Base-by-base conservation (phyloP, 2,329 filamentous ascomycete genomes). In the Penicillium freii region DNA sequence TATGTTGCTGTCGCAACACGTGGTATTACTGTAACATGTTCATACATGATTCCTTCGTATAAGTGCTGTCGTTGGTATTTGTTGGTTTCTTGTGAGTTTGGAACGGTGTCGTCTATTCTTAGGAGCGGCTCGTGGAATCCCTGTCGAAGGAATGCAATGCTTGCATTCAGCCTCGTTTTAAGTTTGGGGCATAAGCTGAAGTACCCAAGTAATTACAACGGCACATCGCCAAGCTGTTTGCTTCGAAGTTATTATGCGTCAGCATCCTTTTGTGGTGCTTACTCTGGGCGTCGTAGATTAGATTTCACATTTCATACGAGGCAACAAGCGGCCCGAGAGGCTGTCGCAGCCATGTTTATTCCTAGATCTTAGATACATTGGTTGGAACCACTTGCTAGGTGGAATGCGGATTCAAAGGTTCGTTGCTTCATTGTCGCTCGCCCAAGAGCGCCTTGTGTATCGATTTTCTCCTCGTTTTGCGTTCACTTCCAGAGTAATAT, bases 1-100 rank as follows among this genome's bases (percentile, higher is more conserved):
- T 34, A 10, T 48, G 54, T 53, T 44, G 46, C 47, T 51, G 46
- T 19, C 52, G 52, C 52, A 40, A 36, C 44, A 31, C 21, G 29
- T 38, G 29, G 50, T 52, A 56, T 44, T 44, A 43, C 46, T 29
- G 53, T 51, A 49, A 45, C 11, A 33, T 25, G 36, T 44, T 27
- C 21, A 34, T 38, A 44, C 46, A 19, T 21, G 36, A 42, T 36
- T 34, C 2, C 38, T 51, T 13, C 39, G 19, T 33, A 27, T 17
- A 29, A 31, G 25, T 7, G 27, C 25, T 25, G 23, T 48, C 9
- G 19, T 23, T 33, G 27, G 38, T 21, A 15, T 27, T 33, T 25
- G 15, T 0, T 11, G 6, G 21, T 50, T 49, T 50, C 29, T 17
- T 23, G 34, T 31, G 17, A 27, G 8, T 21, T 48, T 33, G 10